Conservation (phyloP, 805 yeast species). For the Zygosaccharomyces gambellarensis region DNA sequence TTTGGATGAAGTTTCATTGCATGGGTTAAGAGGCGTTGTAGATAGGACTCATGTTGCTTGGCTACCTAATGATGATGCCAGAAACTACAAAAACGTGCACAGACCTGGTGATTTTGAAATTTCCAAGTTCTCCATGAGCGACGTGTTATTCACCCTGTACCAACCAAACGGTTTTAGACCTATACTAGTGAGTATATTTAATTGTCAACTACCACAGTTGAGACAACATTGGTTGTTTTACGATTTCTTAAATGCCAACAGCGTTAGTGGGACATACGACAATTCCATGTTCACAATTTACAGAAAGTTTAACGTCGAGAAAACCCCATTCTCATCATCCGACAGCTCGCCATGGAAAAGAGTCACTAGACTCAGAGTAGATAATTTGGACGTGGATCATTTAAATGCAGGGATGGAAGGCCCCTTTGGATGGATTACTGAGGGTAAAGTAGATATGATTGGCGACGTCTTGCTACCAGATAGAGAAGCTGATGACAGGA, state of each 20-base stretch:
- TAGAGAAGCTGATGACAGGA: slow-evolving; percentile 46
- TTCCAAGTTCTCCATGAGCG: slow-evolving; percentile 76
- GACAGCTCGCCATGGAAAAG: slow-evolving; percentile 45
- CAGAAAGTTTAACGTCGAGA: slow-evolving; percentile 36
- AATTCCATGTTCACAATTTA: slow-evolving; percentile 90
- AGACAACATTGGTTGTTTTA: slow-evolving; percentile 92
- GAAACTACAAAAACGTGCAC: slow-evolving; percentile 66
- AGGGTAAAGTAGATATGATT: slow-evolving; percentile 87
- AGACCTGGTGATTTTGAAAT: slow-evolving; percentile 92
- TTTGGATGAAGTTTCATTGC: slow-evolving; percentile 68
- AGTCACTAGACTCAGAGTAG: slow-evolving; percentile 76
- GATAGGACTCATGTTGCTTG: slow-evolving; percentile 86
- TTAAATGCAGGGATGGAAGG: slow-evolving; percentile 86
- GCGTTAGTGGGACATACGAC: slow-evolving; percentile 87
- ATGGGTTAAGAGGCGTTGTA: slow-evolving; percentile 86
- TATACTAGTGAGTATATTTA: slow-evolving; percentile 81
- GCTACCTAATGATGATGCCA: slow-evolving; percentile 78
- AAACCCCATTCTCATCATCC: slow-evolving; percentile 9
- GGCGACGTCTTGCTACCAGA: slow-evolving; percentile 86
- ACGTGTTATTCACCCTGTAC: slow-evolving; percentile 70
- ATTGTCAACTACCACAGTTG: slow-evolving; percentile 71
- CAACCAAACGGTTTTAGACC: slow-evolving; percentile 83
- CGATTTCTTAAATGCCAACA: slow-evolving; percentile 78
- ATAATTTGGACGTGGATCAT: slow-evolving; percentile 81
- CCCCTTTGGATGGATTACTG: slow-evolving; percentile 95